These are phyloP conservation scores for Micractinium sp. DNA, from an alignment of 139 green algal species.

Conservation along the genomic window DNA sequence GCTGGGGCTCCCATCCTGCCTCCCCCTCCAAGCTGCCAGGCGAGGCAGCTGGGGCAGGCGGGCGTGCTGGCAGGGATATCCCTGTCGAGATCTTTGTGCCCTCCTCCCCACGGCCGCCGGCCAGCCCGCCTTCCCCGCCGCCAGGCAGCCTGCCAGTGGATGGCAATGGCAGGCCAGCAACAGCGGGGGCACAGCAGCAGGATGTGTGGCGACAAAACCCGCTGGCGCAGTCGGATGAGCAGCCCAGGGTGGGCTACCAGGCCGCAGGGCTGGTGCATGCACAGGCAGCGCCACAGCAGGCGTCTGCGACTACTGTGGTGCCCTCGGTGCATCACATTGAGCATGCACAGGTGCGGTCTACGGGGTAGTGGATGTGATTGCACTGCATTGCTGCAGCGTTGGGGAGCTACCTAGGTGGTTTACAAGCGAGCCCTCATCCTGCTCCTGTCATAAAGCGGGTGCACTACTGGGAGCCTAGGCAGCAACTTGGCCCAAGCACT, in stretches of 20 bases:
- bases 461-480: neutral
- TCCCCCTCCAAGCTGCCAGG: neutral
- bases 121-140: neutral
- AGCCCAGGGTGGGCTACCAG: neutral
- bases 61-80: neutral
- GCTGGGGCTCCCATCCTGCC: conserved; percentile 1
- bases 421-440: neutral
- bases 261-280: neutral
- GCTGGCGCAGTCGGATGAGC: neutral
- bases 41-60: neutral
- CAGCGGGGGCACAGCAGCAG: neutral
- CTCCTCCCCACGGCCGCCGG: neutral
- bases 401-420: too few relatives aligned
- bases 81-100: neutral
- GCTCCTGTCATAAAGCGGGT: neutral
- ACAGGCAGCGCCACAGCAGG: neutral
- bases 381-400: too few relatives aligned
- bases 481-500: too few relatives aligned
- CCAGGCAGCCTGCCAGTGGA: neutral
- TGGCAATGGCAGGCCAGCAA: neutral
- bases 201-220: conserved; percentile 20
- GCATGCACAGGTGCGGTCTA: neutral
- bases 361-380: neutral
- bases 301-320: neutral
- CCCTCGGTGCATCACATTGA: conserved; percentile 5